Conservation (phyloP, 2,329 filamentous ascomycete genomes). For the Huntiella omanensis region DNA sequence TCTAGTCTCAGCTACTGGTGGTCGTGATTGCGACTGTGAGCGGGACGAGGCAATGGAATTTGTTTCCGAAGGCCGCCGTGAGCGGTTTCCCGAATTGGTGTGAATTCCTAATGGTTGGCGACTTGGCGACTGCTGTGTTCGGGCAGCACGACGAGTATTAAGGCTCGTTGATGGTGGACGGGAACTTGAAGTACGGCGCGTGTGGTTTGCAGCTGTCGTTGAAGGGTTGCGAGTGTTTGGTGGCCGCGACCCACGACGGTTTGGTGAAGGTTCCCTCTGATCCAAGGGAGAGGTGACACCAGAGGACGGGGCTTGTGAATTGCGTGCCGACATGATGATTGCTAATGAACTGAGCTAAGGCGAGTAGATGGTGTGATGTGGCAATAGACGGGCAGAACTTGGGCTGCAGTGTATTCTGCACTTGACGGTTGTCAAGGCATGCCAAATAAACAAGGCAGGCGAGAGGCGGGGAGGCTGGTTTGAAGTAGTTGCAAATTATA, state of each 20-base stretch:
- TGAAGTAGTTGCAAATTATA: too few relatives aligned
- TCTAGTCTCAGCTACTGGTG: constrained; percentile 6
- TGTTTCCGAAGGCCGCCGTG: constrained; percentile 24
- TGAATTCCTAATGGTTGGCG: constrained; percentile 17
- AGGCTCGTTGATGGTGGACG: not conserved
- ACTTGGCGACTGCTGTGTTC: constrained; percentile 38
- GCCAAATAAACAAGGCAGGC: not conserved
- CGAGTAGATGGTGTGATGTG: not conserved
- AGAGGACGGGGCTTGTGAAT: constrained; percentile 6
- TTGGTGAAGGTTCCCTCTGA: constrained; percentile 30
- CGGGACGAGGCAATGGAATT: constrained; percentile 29
- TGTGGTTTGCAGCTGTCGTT: constrained; percentile 23
- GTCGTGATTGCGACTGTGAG: not conserved
- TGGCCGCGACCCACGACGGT: constrained; percentile 21
- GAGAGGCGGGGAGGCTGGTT: too few relatives aligned
- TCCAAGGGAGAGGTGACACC: constrained; percentile 18
- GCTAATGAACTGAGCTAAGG: not conserved
- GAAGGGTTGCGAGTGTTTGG: constrained; percentile 19
- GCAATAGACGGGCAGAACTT: not conserved
- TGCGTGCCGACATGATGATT: constrained; percentile 8
- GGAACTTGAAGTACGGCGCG: constrained; percentile 37
- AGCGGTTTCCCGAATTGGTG: constrained; percentile 27
- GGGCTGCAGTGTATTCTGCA: not conserved
- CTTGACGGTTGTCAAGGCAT: constrained; percentile 2
- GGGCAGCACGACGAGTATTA: constrained; percentile 29